Conservation (phyloP, 164 flowering plant genomes). For the Kalanchoe fedtschenkoi region DNA sequence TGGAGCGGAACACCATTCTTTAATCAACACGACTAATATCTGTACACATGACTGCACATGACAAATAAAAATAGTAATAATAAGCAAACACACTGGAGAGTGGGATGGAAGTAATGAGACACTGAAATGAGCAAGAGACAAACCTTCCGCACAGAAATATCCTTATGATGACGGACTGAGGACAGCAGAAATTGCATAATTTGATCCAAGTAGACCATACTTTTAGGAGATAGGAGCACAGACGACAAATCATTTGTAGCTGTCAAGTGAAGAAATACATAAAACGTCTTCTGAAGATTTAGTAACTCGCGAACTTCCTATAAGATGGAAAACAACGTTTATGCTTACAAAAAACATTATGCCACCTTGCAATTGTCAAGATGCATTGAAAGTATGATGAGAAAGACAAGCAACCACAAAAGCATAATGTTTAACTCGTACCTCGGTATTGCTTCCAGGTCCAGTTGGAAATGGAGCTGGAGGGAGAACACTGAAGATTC, state of each 20-base stretch:
- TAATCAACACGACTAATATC: constrained; percentile 72
- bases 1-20: constrained; percentile 73
- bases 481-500: constrained; percentile 62
- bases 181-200: constrained; percentile 66
- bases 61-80: constrained; percentile 9
- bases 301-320: constrained; percentile 91
- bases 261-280: constrained; percentile 79
- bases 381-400: neutral
- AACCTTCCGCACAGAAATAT: constrained; percentile 74
- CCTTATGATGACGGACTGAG: constrained; percentile 75
- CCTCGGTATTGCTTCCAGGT: constrained; percentile 91
- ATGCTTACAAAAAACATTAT: neutral
- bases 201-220: constrained; percentile 52
- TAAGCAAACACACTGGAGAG: constrained; percentile 1
- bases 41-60: constrained; percentile 76
- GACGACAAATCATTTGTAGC: constrained; percentile 76
- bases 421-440: constrained; percentile 14
- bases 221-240: constrained; percentile 65
- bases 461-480: constrained; percentile 57
- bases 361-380: neutral
- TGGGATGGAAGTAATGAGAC: neutral
- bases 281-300: constrained; percentile 78
- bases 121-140: too few species aligned
- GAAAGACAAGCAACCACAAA: neutral
- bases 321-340: constrained; percentile 14